Evolutionary conservation across 1,139 yeast species (phyloP).

Genomic region (Ogataea hybrid): DNA sequence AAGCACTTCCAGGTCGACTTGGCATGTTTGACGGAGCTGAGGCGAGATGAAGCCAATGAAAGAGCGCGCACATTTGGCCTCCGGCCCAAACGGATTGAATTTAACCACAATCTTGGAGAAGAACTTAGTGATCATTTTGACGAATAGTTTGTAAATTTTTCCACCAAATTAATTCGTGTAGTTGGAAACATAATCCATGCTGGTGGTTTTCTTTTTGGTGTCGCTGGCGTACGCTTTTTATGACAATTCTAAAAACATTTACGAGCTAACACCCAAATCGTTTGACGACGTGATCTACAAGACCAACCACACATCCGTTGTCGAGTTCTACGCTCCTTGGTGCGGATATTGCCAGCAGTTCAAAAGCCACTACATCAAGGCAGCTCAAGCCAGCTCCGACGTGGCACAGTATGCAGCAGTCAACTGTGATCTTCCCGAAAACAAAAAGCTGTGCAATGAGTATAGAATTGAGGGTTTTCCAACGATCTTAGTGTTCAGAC

Average conservation of each 20-base stretch:
- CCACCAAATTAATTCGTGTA: slow-evolving; percentile 3
- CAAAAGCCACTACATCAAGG: slow-evolving; percentile 55
- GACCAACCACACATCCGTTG: slow-evolving; percentile 77
- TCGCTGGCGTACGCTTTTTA: slow-evolving; percentile 19
- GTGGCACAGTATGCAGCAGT: slow-evolving; percentile 78
- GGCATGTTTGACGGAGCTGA: slow-evolving; percentile 50
- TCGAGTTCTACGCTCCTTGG: slow-evolving; percentile 98
- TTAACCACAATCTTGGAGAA: slow-evolving; percentile 73
- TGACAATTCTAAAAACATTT: slow-evolving; percentile 22
- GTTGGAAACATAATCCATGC: not conserved
- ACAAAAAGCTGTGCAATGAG: slow-evolving; percentile 67
- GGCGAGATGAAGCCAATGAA: slow-evolving; percentile 82
- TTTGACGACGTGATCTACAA: slow-evolving; percentile 65
- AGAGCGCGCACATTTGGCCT: slow-evolving; percentile 78
- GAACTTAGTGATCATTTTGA: slow-evolving; percentile 76
- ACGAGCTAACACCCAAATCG: slow-evolving; percentile 33
- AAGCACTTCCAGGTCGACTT: slow-evolving; percentile 54
- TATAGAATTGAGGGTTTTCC: slow-evolving; percentile 77
- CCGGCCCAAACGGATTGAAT: slow-evolving; percentile 74
- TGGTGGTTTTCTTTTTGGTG: slow-evolving; percentile 5
- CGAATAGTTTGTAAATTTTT: not conserved
- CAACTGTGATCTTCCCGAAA: slow-evolving; percentile 72
- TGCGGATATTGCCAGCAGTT: slow-evolving; percentile 76
- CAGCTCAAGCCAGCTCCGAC: slow-evolving; percentile 60
- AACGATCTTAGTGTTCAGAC: slow-evolving; percentile 74